Conservation (phyloP, 306 rosid species). For the Cyamopsis tetragonoloba region DNA sequence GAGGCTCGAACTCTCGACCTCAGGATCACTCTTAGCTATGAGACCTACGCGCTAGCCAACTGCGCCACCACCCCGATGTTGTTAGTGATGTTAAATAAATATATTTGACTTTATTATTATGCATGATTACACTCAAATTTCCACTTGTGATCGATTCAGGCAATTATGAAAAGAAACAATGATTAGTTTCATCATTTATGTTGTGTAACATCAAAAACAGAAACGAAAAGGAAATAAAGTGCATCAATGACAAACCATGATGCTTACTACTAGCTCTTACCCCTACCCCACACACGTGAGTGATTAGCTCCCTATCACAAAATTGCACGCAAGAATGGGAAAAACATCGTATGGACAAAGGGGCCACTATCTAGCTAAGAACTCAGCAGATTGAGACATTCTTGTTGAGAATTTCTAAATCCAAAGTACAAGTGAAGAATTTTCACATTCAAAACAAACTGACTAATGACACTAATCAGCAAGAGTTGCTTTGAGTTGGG, state of each 20-base stretch:
- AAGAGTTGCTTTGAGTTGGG: no score
- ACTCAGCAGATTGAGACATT: neutral
- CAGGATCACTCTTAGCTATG: constrained; percentile 66
- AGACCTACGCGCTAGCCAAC: constrained; percentile 87
- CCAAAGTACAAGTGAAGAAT: neutral
- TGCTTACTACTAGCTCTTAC: neutral
- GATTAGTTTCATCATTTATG: neutral
- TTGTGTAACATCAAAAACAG: neutral
- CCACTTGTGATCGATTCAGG: no score
- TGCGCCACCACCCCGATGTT: constrained; percentile 67
- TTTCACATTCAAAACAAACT: neutral
- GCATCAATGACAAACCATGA: neutral
- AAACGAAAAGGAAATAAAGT: neutral
- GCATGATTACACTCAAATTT: no score
- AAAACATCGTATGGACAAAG: neutral
- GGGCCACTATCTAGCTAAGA: neutral
- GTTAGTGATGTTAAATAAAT: accelerated
- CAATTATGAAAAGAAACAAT: neutral
- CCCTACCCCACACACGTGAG: constrained; percentile 21
- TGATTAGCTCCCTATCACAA: constrained; percentile 12
- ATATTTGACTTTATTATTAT: no score
- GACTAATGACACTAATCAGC: no score
- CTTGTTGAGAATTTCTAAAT: neutral
- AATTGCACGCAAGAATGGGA: neutral
- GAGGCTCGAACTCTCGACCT: constrained; percentile 82